Evolutionary conservation across 2,329 filamentous ascomycete species (phyloP).

Genomic region (Cordyceps cicadae): DNA sequence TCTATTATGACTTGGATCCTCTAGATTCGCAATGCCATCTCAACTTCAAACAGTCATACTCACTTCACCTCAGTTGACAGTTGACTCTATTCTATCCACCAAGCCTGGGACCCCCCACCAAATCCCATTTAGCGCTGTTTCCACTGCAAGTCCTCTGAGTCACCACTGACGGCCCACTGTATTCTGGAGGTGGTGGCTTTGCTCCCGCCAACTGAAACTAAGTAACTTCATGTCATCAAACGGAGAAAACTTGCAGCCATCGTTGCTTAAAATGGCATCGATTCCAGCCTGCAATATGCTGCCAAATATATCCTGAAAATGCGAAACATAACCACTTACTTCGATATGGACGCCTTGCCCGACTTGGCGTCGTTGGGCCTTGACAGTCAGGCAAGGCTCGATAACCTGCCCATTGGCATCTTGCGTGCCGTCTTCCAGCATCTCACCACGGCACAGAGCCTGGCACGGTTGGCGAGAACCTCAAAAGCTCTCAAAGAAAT

Average conservation of each 20-base stretch:
- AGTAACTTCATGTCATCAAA: not conserved
- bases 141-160: slow-evolving; percentile 8
- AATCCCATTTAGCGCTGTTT: not conserved
- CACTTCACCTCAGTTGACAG: not conserved
- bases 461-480: slow-evolving; percentile 27
- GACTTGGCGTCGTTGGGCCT: slow-evolving; percentile 3
- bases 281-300: not conserved
- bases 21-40: not conserved
- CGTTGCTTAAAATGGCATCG: not conserved
- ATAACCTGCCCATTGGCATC: slow-evolving; percentile 33
- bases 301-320: not conserved
- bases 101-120: not conserved
- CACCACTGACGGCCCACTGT: slow-evolving; percentile 5
- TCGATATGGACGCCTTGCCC: not conserved
- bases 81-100: not conserved
- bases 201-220: not conserved
- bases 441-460: slow-evolving; percentile 33
- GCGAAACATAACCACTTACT: not conserved
- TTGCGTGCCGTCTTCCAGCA: slow-evolving; percentile 31
- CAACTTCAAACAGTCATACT: not conserved
- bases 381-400: slow-evolving; percentile 17
- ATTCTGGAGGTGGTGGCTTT: not conserved
- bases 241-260: not conserved
- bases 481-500: slow-evolving; percentile 28
- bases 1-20: not conserved